Evolutionary conservation across 306 rosid species (phyloP), one percentile per base, ranked within the genome.

Genomic region (Quillaja saponaria): DNA sequence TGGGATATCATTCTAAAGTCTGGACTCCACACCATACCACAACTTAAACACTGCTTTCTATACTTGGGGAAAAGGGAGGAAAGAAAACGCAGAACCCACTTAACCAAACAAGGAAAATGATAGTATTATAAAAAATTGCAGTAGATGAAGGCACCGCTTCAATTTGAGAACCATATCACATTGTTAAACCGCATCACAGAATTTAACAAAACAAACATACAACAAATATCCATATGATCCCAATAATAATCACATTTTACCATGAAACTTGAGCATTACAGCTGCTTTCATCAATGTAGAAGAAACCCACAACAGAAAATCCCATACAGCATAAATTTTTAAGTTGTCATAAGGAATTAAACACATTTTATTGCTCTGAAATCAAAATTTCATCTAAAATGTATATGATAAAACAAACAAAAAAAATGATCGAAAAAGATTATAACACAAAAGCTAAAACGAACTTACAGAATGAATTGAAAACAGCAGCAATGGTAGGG

Each of bases 381-480:
- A 49, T n/a, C 14, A 46, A 49, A 55, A 53, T 10, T 56, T 64
- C n/a, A n/a, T n/a, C 61, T 34, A 57, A 15, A 57, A 10, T 37
- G 42, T 10, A 61, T 3, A 48, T 4, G 17, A 33, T 40, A 54
- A 8, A 11, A 9, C 13, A 34, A 15, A 41, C 12, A 20, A 34
- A 6, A 59, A 60, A 19, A 15, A 39, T 1, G 13, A 47, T 13
- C 12, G 34, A 34, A 18, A 5, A 55, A 18, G 28, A 35, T 51
- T 10, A 28, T 7, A 14, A 41, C 10, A 57, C 40, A 61, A 17
- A 31, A 16, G 21, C 34, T 34, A 14, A 47, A 34, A 18, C n/a
- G 3, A 14, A 20, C 69, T 70, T 44, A 67, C 75, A 47, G 64
- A 73, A 31, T 42, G 56, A n/a, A 46, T 19, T 20, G 49, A 34